A percentile compares a stretch with the other conserved stretches of the same genome.
Conservation (phyloP, 352 stramenopile species). For the Globisporangium nodosum region DNA sequence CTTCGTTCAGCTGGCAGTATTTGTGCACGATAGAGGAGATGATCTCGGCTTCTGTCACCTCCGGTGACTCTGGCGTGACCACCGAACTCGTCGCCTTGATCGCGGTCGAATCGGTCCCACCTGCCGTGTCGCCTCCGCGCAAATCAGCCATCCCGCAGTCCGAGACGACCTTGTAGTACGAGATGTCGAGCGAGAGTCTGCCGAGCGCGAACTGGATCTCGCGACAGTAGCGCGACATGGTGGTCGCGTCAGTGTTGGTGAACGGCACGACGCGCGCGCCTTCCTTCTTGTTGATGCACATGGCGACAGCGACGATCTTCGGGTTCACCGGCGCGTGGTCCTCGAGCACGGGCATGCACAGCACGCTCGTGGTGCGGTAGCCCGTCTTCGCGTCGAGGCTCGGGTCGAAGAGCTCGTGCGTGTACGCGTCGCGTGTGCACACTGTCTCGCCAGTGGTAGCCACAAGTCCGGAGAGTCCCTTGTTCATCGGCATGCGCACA, state of each 20-base stretch:
- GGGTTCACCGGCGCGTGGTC: constrained; percentile 37
- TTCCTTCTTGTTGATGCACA: constrained; percentile 91
- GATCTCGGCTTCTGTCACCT: constrained; percentile 45
- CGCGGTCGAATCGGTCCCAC: constrained; percentile 3
- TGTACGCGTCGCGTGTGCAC: constrained; percentile 66
- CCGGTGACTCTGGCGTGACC: constrained; percentile 19
- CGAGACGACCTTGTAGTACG: constrained; percentile 71
- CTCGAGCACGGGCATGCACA: constrained; percentile 73
- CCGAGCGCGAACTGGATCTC: constrained; percentile 70
- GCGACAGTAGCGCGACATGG: constrained; percentile 31
- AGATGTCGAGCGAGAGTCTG: constrained; percentile 63
- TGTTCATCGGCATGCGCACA: constrained; percentile 49
- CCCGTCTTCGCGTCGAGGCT: constrained; percentile 67
- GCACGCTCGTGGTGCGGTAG: constrained; percentile 67
- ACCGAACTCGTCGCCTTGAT: constrained; percentile 6
- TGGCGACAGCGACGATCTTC: constrained; percentile 63
- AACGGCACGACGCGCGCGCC: constrained; percentile 65
- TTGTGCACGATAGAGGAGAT: constrained; percentile 62
- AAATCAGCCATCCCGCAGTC: constrained; percentile 17
- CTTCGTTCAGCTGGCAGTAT: constrained; percentile 23
- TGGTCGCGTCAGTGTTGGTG: constrained; percentile 30
- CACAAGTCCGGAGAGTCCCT: constrained; percentile 60
- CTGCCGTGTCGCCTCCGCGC: no score
- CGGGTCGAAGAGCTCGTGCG: constrained; percentile 64
- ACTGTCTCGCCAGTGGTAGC: constrained; percentile 49